Percentiles rank a stretch among this genome's conserved stretches.
These are phyloP conservation scores for Arbutus unedo DNA, from an alignment of 148 eudicot genomes.

Conservation along the genomic window DNA sequence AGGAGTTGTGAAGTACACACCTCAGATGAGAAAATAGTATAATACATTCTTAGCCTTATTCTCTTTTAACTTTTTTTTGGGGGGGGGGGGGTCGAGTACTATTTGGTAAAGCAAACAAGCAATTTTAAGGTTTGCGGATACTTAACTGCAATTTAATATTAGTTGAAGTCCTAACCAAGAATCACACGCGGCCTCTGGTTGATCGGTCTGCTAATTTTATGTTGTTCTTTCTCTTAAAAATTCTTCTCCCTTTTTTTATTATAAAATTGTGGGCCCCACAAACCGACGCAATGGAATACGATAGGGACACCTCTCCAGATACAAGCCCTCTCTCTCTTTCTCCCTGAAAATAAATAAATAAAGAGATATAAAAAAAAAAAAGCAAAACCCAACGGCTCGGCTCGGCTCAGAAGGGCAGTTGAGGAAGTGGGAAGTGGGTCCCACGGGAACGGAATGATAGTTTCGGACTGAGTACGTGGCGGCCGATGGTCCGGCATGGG, in stretches of 20 bases:
- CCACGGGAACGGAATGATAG: constrained; percentile 27
- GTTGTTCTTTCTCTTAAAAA: background rate
- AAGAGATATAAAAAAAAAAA: background rate
- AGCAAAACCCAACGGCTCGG: background rate
- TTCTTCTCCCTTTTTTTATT: background rate
- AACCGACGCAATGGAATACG: constrained; percentile 42
- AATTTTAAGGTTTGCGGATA: constrained; percentile 2
- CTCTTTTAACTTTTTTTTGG: too few species aligned
- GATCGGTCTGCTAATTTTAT: constrained; percentile 34
- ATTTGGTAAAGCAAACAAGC: constrained; percentile 1
- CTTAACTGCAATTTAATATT: constrained; percentile 11
- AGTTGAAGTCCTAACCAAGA: constrained; percentile 26
- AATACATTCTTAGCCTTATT: too few species aligned
- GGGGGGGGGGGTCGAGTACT: too few species aligned
- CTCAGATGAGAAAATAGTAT: too few species aligned
- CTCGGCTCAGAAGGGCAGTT: background rate
- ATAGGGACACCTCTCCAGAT: constrained; percentile 47
- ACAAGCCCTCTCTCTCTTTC: constrained; percentile 20
- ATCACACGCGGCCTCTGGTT: constrained; percentile 43
- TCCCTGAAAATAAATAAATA: background rate
- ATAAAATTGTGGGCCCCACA: constrained; percentile 23
- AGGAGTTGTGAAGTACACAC: too few species aligned
- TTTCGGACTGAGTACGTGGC: constrained; percentile 34
- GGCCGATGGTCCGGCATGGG: constrained; percentile 58
- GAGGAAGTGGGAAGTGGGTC: constrained; percentile 26